Conservation (phyloP, 2,329 filamentous ascomycete genomes). For the Cytospora schulzeri region DNA sequence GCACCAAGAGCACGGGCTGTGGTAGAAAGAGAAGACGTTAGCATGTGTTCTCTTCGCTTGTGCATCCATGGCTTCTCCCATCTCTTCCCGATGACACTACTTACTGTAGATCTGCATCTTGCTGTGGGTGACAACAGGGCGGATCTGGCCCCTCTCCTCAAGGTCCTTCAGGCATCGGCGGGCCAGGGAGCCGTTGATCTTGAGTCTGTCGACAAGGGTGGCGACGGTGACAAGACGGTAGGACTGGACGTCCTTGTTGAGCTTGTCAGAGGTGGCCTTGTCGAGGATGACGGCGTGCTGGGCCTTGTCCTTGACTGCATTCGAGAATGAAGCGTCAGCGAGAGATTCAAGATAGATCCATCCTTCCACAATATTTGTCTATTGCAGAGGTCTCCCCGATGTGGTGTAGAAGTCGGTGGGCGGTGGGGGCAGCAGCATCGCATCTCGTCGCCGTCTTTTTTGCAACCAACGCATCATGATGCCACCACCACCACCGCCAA, state of each 20-base stretch:
- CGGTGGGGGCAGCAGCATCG: background rate
- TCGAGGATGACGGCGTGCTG: constrained; percentile 99
- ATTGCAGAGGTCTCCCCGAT: background rate
- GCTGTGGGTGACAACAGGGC: constrained; percentile 94
- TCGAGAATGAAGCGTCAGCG: constrained; percentile 10
- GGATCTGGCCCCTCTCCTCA: constrained; percentile 98
- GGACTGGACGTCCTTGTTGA: constrained; percentile 99
- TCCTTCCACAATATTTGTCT: background rate
- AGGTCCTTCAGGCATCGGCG: constrained; percentile 86
- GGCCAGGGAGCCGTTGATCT: constrained; percentile 99
- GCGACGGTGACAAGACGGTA: constrained; percentile 99
- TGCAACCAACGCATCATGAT: background rate
- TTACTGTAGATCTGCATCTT: constrained; percentile 97
- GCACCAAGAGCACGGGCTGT: constrained; percentile 63
- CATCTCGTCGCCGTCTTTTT: background rate
- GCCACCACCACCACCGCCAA: background rate
- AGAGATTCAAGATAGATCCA: background rate
- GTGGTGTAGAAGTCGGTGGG: background rate
- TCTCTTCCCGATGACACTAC: constrained; percentile 33
- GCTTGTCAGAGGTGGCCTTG: constrained; percentile 95
- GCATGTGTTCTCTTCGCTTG: constrained; percentile 27
- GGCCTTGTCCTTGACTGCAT: constrained; percentile 97
- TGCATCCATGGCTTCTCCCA: background rate
- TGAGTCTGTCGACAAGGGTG: constrained; percentile 97
- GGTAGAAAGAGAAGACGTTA: constrained; percentile 32